Percentiles rank a stretch among this genome's conserved stretches.
Evolutionary conservation across 2,329 filamentous ascomycete genomes (phyloP).

Genomic region (Aspergillus sp.): DNA sequence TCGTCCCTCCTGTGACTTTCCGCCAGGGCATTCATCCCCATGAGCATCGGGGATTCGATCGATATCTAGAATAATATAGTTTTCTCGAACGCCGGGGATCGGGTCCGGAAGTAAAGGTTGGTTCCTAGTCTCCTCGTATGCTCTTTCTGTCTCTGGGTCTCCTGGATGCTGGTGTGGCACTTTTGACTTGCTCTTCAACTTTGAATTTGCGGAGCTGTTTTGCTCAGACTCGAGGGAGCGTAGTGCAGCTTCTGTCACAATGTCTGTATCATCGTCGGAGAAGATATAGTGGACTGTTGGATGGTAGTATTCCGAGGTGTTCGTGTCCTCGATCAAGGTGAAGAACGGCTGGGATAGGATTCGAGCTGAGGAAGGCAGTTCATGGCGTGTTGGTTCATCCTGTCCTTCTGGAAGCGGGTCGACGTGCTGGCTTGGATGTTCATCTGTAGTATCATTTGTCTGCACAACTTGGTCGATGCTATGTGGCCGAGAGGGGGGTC

Average conservation of each 20-base stretch:
- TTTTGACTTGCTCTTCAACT: conserved; percentile 12
- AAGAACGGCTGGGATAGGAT: conserved; percentile 76
- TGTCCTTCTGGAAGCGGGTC: conserved; percentile 13
- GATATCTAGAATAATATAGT: conserved; percentile 59
- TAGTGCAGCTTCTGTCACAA: conserved; percentile 66
- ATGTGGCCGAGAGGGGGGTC: conserved; percentile 20
- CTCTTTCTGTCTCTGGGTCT: conserved; percentile 9
- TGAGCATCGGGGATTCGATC: conserved; percentile 24
- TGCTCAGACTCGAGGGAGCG: conserved; percentile 53
- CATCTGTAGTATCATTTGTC: conserved; percentile 5
- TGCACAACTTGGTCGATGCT: conserved; percentile 15
- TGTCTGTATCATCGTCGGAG: conserved; percentile 80
- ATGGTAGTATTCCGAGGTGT: conserved; percentile 74
- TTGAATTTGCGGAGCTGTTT: conserved; percentile 25
- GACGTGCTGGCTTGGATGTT: conserved; percentile 10
- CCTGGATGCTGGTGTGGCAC: not conserved
- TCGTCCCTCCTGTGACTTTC: conserved; percentile 13
- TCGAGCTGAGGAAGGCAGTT: conserved; percentile 23
- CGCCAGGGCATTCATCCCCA: conserved; percentile 10
- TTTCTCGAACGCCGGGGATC: conserved; percentile 51
- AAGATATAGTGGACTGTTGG: conserved; percentile 92
- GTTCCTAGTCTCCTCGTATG: conserved; percentile 20
- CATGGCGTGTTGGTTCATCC: conserved; percentile 20
- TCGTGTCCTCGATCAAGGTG: conserved; percentile 74
- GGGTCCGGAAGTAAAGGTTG: conserved; percentile 47